Base-by-base conservation (phyloP, 345 rosid genomes). In the Rhodomyrtus tomentosa region DNA sequence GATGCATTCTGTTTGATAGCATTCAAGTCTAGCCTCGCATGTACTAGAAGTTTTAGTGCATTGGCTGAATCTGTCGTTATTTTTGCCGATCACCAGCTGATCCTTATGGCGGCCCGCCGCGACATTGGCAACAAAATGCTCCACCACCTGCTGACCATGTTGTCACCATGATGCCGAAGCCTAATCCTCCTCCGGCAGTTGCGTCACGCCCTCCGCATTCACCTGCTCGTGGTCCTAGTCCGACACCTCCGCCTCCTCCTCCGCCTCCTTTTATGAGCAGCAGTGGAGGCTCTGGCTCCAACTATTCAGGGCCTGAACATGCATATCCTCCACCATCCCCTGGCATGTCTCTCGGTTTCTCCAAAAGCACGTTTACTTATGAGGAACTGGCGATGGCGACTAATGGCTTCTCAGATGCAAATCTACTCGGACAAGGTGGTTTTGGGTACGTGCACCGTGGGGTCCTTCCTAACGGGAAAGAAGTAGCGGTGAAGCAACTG, bases 101-200 rank as follows among this genome's bases (percentile, higher is more conserved):
- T 36, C 89, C 88, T 84, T 89, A 93, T 73, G 91, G 91, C 56
- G 93, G 92, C 51, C 93, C 85, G 0, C 97, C 91, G 52, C 94
- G 89, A 42, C 85, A 91, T 12, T 90, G 96, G 98, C 96, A 94
- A 72, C 95, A 92, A 50, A 91, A 91, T 89, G 87, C 87, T 81
- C 92, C 91, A 4, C 92, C 88, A 5, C 94, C 91, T 62, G 76
- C 76, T 62, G 76, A 32, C 76, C 76, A 62, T 6, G 76, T 62
- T 0, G 76, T 62, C 76, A 32, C 76, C 76, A 62, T 18, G 42
- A 62, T 62, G 21, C 84, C 86, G 6, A 81, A 68, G 20, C 50
- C n/a, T 40, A 51, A 0, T 27, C 56, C 53, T 53, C 81, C 76
- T 68, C 81, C 51, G 1, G 40, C 74, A 55, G 21, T 24, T 48